phyloP scores from a whole-genome alignment of 768 basidiomycete species.

The Phlebiopsis flavidoalba region DNA sequence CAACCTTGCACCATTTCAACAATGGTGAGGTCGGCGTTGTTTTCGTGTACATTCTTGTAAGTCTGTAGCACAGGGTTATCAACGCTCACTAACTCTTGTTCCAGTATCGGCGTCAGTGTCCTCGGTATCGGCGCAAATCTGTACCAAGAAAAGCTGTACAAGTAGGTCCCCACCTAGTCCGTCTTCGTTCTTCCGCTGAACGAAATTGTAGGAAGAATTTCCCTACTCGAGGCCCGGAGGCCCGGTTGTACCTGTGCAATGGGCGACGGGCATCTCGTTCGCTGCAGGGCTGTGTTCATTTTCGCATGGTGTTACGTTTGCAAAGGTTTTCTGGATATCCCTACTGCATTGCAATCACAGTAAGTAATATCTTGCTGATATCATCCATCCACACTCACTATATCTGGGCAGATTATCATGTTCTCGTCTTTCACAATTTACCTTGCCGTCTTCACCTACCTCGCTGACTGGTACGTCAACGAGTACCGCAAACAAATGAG shows the following conservation, averaged over 20 bases:
- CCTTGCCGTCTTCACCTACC: slow-evolving; percentile 40
- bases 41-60: slow-evolving; percentile 52
- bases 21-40: slow-evolving; percentile 54
- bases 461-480: slow-evolving; percentile 43
- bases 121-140: slow-evolving; percentile 24
- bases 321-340: slow-evolving; percentile 55
- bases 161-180: slow-evolving; percentile 9
- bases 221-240: slow-evolving; percentile 41
- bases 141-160: slow-evolving; percentile 27
- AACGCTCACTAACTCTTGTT: slow-evolving; percentile 1
- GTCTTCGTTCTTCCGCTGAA: not conserved
- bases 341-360: slow-evolving; percentile 47
- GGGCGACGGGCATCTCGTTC: slow-evolving; percentile 45
- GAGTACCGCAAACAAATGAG: too few relatives aligned
- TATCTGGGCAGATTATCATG: not conserved
- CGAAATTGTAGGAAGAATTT: slow-evolving; percentile 18
- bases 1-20: slow-evolving; percentile 52
- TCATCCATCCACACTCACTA: not conserved
- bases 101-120: slow-evolving; percentile 43
- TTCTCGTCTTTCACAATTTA: slow-evolving; percentile 35
- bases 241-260: slow-evolving; percentile 57
- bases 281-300: slow-evolving; percentile 63
- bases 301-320: slow-evolving; percentile 65
- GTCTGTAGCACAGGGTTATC: slow-evolving; percentile 13
- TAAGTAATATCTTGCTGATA: slow-evolving; percentile 8